Percentiles rank a stretch among this genome's conserved stretches.
Conservation (phyloP, 2,329 filamentous ascomycete species). For the Cadophora malorum region DNA sequence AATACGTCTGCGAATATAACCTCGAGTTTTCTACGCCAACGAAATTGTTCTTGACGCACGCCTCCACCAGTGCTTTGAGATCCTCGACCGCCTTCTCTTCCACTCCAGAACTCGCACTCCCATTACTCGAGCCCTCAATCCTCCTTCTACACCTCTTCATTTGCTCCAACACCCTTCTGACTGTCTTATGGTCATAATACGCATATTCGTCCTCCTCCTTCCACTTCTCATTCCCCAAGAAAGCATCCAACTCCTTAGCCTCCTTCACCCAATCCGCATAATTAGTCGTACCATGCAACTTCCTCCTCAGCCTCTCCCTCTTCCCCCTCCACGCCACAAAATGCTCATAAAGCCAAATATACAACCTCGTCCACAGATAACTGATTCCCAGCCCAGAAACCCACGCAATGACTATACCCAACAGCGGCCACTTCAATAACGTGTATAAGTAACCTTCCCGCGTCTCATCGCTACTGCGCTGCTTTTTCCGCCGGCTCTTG, state of each 20-base stretch:
- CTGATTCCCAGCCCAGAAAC: constrained; percentile 73
- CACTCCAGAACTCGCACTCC: constrained; percentile 49
- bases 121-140: constrained; percentile 53
- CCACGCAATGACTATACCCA: constrained; percentile 82
- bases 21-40: constrained; percentile 91
- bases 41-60: constrained; percentile 97
- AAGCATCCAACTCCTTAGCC: constrained; percentile 79
- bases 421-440: constrained; percentile 89
- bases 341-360: constrained; percentile 93
- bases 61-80: constrained; percentile 78
- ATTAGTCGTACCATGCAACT: constrained; percentile 72
- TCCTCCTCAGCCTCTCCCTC: constrained; percentile 72
- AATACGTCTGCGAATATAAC: constrained; percentile 97
- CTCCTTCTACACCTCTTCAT: constrained; percentile 66
- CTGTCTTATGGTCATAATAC: constrained; percentile 88
- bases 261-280: constrained; percentile 86
- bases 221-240: constrained; percentile 82
- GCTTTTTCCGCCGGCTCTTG: constrained; percentile 37
- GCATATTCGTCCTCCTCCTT: constrained; percentile 78
- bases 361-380: constrained; percentile 83
- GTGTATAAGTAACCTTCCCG: constrained; percentile 91
- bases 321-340: constrained; percentile 87
- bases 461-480: constrained; percentile 82
- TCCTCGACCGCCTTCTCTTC: constrained; percentile 69
- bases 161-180: constrained; percentile 78